These are phyloP conservation scores for Starmerella gropengiesseri DNA, from an alignment of 805 yeast genomes.

Conservation along the genomic window DNA sequence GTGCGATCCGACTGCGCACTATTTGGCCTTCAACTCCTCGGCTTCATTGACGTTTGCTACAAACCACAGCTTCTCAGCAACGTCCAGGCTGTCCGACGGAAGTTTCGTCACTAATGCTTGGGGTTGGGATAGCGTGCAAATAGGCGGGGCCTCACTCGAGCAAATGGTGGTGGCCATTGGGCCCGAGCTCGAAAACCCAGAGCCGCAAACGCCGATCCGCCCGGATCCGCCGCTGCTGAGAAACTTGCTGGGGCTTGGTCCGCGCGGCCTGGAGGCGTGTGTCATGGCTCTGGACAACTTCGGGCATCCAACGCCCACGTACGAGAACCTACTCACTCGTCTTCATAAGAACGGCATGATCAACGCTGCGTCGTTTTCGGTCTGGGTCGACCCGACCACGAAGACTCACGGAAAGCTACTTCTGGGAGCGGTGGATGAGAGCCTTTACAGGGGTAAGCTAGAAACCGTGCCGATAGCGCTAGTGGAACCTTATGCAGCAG, in stretches of 20 bases:
- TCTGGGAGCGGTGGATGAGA: conserved; percentile 14
- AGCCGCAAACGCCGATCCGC: too few species aligned
- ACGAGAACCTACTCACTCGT: conserved; percentile 1
- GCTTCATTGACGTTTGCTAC: background rate
- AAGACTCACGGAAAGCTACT: conserved; percentile 1
- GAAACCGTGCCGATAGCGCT: background rate
- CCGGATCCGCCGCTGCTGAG: background rate
- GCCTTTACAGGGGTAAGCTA: conserved; percentile 4
- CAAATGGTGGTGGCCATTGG: background rate
- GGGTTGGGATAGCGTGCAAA: conserved; percentile 6
- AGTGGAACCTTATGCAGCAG: background rate
- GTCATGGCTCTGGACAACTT: conserved; percentile 7
- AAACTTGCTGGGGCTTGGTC: conserved; percentile 13
- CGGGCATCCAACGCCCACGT: conserved; percentile 12
- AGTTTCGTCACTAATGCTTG: conserved; percentile 5
- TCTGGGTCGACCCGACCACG: conserved; percentile 15
- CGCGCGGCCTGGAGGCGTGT: conserved; percentile 12
- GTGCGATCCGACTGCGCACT: background rate
- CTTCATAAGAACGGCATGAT: too few species aligned
- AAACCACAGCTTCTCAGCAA: background rate
- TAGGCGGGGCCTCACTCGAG: background rate
- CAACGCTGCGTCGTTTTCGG: background rate
- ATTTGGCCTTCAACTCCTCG: background rate
- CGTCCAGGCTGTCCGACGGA: conserved; percentile 8
- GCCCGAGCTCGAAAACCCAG: too few species aligned